phyloP scores from a whole-genome alignment of 1,284 basidiomycete species.

The Fomes fomentarius region DNA sequence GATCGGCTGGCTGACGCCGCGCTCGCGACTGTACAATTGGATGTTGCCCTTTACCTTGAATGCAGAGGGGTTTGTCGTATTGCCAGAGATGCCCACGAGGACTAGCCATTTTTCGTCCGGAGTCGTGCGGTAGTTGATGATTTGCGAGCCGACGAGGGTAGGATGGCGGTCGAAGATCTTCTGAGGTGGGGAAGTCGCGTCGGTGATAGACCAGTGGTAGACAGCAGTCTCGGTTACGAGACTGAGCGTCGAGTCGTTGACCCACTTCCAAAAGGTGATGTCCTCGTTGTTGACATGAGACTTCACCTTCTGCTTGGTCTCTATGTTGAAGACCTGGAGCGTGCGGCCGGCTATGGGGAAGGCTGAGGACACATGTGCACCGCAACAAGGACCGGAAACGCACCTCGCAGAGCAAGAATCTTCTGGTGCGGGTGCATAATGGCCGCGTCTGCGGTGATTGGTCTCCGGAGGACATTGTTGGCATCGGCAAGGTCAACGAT shows the following conservation, averaged over 20 bases:
- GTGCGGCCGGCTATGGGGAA: slow-evolving; percentile 80
- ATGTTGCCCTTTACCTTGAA: slow-evolving; percentile 99
- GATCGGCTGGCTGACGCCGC: slow-evolving; percentile 98
- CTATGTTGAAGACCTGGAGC: slow-evolving; percentile 98
- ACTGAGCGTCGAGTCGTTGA: slow-evolving; percentile 88
- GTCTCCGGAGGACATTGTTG: slow-evolving; percentile 95
- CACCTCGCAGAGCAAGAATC: slow-evolving; percentile 95
- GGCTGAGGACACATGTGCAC: neutral
- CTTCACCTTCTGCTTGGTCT: slow-evolving; percentile 96
- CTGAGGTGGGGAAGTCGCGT: slow-evolving; percentile 75
- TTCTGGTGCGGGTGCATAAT: slow-evolving; percentile 99
- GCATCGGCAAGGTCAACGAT: slow-evolving; percentile 96
- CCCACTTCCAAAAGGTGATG: slow-evolving; percentile 99
- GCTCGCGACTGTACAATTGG: slow-evolving; percentile 91
- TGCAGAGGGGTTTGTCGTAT: slow-evolving; percentile 87
- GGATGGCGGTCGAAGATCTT: slow-evolving; percentile 98
- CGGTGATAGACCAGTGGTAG: slow-evolving; percentile 89
- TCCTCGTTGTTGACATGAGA: slow-evolving; percentile 95
- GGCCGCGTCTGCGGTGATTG: slow-evolving; percentile 96
- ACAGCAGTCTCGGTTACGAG: slow-evolving; percentile 96
- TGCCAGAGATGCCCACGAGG: slow-evolving; percentile 94
- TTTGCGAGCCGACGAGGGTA: slow-evolving; percentile 92
- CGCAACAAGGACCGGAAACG: slow-evolving; percentile 27
- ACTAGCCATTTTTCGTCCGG: slow-evolving; percentile 98
- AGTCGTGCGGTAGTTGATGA: slow-evolving; percentile 97